Evolutionary conservation across 2,329 filamentous ascomycete genomes (phyloP).

Genomic region (Endothia cerciana): DNA sequence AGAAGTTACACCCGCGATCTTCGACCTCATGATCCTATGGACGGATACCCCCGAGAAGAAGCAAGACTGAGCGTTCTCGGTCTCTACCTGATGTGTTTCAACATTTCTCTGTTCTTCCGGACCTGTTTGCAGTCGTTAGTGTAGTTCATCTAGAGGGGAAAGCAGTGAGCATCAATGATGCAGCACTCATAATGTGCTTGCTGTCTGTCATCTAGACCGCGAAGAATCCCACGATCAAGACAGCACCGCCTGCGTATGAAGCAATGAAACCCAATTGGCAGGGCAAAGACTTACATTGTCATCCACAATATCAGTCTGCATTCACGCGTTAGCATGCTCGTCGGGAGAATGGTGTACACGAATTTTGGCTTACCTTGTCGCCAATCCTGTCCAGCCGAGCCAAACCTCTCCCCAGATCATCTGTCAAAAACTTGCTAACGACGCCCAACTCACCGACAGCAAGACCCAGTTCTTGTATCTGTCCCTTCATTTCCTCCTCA

Average conservation of each 20-base stretch:
- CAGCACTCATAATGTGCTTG: neutral
- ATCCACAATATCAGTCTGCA: slow-evolving; percentile 79
- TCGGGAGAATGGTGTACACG: neutral
- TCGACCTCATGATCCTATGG: neutral
- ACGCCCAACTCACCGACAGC: slow-evolving; percentile 73
- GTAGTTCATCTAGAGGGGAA: slow-evolving; percentile 35
- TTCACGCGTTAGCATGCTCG: slow-evolving; percentile 7
- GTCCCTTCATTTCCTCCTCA: slow-evolving; percentile 59
- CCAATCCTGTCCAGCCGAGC: slow-evolving; percentile 74
- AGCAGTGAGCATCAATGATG: no score
- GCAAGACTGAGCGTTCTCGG: neutral
- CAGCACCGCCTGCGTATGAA: neutral
- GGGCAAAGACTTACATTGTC: slow-evolving; percentile 71
- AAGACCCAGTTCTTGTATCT: slow-evolving; percentile 60
- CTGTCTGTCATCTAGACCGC: neutral
- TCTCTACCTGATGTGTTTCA: slow-evolving; percentile 8
- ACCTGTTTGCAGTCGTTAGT: neutral
- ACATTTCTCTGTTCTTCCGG: slow-evolving; percentile 5
- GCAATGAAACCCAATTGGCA: no score
- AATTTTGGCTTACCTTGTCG: slow-evolving; percentile 65
- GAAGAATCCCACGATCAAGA: neutral
- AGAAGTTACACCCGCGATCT: no score
- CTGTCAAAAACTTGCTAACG: slow-evolving; percentile 76
- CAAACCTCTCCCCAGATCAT: slow-evolving; percentile 69
- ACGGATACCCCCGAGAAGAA: neutral